A percentile compares a stretch with the other conserved stretches of the same genome.
These are phyloP conservation scores for Coemansia sp. DNA, from an alignment of 192 early-diverging fungal genomes.

Conservation along the genomic window DNA sequence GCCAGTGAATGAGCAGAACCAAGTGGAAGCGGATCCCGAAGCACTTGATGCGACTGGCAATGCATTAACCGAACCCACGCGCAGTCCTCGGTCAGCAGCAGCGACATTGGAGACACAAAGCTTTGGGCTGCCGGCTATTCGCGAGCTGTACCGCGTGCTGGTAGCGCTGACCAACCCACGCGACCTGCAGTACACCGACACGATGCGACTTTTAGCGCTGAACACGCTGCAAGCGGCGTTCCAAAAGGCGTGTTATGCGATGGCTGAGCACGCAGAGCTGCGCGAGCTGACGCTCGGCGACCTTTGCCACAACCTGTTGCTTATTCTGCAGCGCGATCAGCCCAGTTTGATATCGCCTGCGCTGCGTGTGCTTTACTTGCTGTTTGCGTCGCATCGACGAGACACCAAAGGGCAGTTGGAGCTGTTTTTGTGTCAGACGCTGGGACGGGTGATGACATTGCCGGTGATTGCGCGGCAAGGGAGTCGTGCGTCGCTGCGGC, in stretches of 20 bases:
- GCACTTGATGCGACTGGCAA: background rate
- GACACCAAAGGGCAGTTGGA: constrained; percentile 49
- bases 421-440: constrained; percentile 51
- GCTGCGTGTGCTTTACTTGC: constrained; percentile 56
- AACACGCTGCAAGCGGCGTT: constrained; percentile 83
- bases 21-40: background rate
- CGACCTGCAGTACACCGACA: constrained; percentile 90
- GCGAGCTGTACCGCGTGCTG: constrained; percentile 88
- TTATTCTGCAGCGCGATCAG: constrained; percentile 57
- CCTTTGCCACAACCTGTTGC: constrained; percentile 83
- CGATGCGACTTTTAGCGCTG: constrained; percentile 87
- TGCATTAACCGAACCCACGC: background rate
- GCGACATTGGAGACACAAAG: background rate
- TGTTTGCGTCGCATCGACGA: constrained; percentile 46
- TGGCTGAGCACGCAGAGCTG: constrained; percentile 63
- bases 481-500: constrained; percentile 23
- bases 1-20: background rate
- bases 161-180: constrained; percentile 87
- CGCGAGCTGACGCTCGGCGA: constrained; percentile 76
- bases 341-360: constrained; percentile 33
- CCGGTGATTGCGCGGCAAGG: constrained; percentile 29
- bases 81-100: background rate
- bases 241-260: constrained; percentile 79
- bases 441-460: constrained; percentile 42
- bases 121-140: constrained; percentile 79